Conservation (phyloP, 148 eudicot genomes). For the Camellia lanceoleosa region DNA sequence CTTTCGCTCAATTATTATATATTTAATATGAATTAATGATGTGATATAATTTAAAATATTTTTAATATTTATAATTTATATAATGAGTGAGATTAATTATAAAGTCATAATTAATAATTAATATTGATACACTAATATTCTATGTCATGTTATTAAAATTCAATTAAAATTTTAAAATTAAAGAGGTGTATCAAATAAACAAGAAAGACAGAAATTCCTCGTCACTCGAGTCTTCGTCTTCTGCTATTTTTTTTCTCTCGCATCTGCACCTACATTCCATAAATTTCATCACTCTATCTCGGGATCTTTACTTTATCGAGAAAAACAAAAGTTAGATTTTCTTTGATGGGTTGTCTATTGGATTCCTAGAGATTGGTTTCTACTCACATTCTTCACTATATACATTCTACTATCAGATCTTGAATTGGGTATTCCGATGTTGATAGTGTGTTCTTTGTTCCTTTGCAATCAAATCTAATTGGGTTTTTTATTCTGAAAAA, state of each 20-base stretch:
- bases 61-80: too few relatives aligned
- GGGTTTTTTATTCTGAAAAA: not conserved
- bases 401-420: not conserved
- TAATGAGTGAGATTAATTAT: too few relatives aligned
- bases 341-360: not conserved
- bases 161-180: too few relatives aligned
- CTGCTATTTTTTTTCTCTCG: not conserved
- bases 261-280: not conserved
- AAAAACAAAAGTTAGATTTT: slow-evolving; percentile 5
- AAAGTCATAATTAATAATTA: too few relatives aligned
- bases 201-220: too few relatives aligned
- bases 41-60: too few relatives aligned
- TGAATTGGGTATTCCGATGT: slow-evolving; percentile 8
- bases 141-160: too few relatives aligned
- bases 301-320: slow-evolving; percentile 16
- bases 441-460: not conserved
- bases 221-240: not conserved
- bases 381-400: not conserved
- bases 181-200: too few relatives aligned
- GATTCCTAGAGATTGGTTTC: not conserved
- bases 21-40: too few relatives aligned
- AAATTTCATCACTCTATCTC: slow-evolving; percentile 13
- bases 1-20: too few relatives aligned
- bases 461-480: not conserved
- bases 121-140: too few relatives aligned